These are phyloP conservation scores for Gossypium turneri DNA, from an alignment of 345 rosid genomes.

Conservation along the genomic window DNA sequence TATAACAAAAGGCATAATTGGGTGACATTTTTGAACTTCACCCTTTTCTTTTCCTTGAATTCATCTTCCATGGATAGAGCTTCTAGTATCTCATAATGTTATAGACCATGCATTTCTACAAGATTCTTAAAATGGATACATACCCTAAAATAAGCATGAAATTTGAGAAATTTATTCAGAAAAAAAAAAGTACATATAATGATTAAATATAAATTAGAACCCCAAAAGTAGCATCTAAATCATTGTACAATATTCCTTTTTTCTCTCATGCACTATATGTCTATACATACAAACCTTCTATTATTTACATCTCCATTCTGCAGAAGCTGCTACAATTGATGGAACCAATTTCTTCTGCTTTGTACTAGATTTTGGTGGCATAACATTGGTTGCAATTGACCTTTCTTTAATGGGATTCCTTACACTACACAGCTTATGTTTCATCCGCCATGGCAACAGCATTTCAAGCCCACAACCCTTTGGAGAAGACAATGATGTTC, in stretches of 20 bases:
- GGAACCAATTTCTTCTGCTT: constrained; percentile 25
- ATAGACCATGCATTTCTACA: neutral
- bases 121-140: neutral
- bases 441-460: constrained; percentile 64
- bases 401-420: constrained; percentile 43
- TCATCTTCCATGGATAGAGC: neutral
- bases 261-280: neutral
- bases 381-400: constrained; percentile 10
- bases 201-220: neutral
- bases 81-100: neutral
- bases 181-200: neutral
- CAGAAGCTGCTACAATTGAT: constrained; percentile 3
- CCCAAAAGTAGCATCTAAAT: neutral
- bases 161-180: neutral
- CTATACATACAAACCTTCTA: neutral
- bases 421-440: constrained; percentile 60
- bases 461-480: constrained; percentile 68
- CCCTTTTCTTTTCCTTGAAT: too few species aligned
- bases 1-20: too few species aligned
- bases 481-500: constrained; percentile 29
- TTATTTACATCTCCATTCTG: constrained; percentile 16
- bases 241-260: neutral
- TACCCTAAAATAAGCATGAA: neutral
- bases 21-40: too few species aligned
- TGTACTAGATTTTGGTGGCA: constrained; percentile 21